Base-by-base conservation (phyloP, 441 rosid species). In the Daphne laureola region DNA sequence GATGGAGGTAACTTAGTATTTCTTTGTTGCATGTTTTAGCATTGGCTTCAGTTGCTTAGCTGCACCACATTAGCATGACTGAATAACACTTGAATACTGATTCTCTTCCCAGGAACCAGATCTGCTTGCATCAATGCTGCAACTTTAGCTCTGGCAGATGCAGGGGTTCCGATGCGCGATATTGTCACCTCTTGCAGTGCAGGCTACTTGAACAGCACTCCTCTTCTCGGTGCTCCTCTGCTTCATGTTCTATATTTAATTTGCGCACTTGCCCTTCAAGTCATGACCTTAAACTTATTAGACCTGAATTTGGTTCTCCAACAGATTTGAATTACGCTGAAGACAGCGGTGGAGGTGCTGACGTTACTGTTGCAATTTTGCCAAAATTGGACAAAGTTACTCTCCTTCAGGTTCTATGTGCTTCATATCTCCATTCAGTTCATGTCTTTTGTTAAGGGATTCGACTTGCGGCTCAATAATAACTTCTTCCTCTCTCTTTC, bases 41-140 rank as follows among this genome's bases (percentile, higher is more conserved):
- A 0, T 7, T 31, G 7, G 38, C 7, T 31, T 31, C 38, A 31
- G 38, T 31, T 31, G 8, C 38, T 31, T 31, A 9, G 38, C 38
- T 6, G 38, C 38, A 31, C 38, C 38, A 7, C 11, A 31, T 31
- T 31, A 5, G 11, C 38, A 7, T 31, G 38, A 7, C 8, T 31
- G 38, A 31, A 31, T 31, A 31, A 31, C 38, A 4, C 51, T 12
- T 26, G 18, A 17, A 8, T 13, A 46, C 12, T 46, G 4, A 57
- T 35, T 31, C 35, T 51, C 21, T 40, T 16, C 56, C 49, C 79
- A 86, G 96, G 96, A 65, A 92, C 98, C 53, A 75, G 98, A 69
- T 82, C 94, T 36, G 96, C 98, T 43, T 92, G 96, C 71, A 92
- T 92, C 66, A 92, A 92, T 77, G 98, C 95, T 12, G 96, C 96